Percentiles rank a stretch among this genome's conserved stretches.
phyloP scores from a whole-genome alignment of 148 eudicot species.

The Chenopodium album region DNA sequence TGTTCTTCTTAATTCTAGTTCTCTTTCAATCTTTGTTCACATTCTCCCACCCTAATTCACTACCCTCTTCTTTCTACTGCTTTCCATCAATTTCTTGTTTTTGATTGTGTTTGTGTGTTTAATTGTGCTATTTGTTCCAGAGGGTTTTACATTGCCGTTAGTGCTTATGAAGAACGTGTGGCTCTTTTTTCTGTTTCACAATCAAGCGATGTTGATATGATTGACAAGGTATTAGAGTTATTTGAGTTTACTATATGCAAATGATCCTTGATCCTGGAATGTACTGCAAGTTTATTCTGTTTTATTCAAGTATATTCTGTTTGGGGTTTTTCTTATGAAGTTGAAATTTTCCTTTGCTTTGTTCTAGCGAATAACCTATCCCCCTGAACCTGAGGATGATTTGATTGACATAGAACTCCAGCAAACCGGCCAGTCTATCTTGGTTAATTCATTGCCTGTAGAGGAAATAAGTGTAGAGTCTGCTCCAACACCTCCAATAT shows the following conservation, averaged over 20 bases:
- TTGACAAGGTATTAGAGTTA: constrained; percentile 66
- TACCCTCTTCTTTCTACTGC: constrained; percentile 5
- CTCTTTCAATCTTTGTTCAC: constrained; percentile 2
- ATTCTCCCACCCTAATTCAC: background rate
- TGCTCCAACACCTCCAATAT: constrained; percentile 18
- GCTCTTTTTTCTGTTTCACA: constrained; percentile 73
- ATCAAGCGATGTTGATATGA: constrained; percentile 53
- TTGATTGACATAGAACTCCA: constrained; percentile 33
- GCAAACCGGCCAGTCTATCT: constrained; percentile 31
- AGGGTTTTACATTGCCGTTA: constrained; percentile 79
- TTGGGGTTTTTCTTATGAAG: constrained; percentile 11
- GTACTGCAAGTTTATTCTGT: background rate
- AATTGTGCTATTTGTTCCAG: constrained; percentile 44
- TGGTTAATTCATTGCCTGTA: constrained; percentile 17
- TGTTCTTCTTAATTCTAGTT: background rate
- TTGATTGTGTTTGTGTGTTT: constrained; percentile 5
- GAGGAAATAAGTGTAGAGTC: constrained; percentile 20
- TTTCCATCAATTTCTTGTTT: constrained; percentile 1
- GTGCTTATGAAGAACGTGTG: constrained; percentile 77
- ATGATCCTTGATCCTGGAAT: background rate
- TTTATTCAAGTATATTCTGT: too few species aligned
- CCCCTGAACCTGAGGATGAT: constrained; percentile 58
- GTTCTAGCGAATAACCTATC: constrained; percentile 59
- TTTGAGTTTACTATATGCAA: constrained; percentile 11
- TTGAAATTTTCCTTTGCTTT: constrained; percentile 16